These are phyloP conservation scores for Cladosporium sphaerospermum DNA, from an alignment of 2,329 filamentous ascomycete species.

Conservation along the genomic window DNA sequence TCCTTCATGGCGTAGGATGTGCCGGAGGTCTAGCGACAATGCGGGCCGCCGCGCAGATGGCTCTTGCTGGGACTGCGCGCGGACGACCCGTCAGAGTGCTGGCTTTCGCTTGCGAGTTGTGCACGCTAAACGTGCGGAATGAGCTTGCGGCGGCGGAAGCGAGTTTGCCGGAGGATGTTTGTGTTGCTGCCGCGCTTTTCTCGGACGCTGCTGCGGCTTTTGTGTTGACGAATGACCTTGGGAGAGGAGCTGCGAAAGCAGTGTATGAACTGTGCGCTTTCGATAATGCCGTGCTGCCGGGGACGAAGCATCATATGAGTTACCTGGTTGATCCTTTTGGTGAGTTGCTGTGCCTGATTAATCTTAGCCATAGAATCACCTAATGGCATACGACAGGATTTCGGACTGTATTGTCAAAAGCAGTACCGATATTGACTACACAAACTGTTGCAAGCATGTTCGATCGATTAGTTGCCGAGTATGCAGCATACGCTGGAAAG, in stretches of 20 bases:
- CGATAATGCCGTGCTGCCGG: conserved; percentile 51
- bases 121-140: conserved; percentile 51
- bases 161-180: conserved; percentile 57
- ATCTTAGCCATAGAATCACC: not conserved
- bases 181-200: conserved; percentile 62
- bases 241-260: conserved; percentile 29
- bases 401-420: conserved; percentile 16
- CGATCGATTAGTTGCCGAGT: not conserved
- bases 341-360: not conserved
- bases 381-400: conserved; percentile 6
- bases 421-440: conserved; percentile 16
- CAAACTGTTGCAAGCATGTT: conserved; percentile 10
- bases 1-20: conserved; percentile 35
- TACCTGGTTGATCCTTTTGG: not conserved
- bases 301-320: conserved; percentile 5
- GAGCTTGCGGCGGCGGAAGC: conserved; percentile 42
- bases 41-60: conserved; percentile 55
- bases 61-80: conserved; percentile 55
- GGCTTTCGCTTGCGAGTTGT: conserved; percentile 56
- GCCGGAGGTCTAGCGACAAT: conserved; percentile 30
- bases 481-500: not conserved
- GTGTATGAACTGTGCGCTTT: conserved; percentile 43
- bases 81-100: conserved; percentile 57
- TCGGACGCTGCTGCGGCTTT: conserved; percentile 64
- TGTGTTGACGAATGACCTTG: conserved; percentile 59